phyloP scores from a whole-genome alignment of 768 basidiomycete species.

The Phaeotremella skinneri region DNA sequence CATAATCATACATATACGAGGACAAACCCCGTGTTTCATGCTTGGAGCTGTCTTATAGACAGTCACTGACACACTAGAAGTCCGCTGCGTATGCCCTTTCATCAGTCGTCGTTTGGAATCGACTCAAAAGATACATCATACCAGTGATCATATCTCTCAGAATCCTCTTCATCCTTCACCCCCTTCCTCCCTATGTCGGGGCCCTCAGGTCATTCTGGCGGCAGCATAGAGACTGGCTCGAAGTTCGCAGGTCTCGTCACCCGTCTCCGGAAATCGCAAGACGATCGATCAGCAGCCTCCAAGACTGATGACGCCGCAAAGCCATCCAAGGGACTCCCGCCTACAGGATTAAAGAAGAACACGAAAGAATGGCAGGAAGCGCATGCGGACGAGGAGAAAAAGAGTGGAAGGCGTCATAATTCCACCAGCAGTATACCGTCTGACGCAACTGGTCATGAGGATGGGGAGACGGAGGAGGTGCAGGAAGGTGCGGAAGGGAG shows the following conservation, averaged over 20 bases:
- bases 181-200: constrained; percentile 14
- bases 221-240: neutral
- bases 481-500: constrained; percentile 20
- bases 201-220: constrained; percentile 9
- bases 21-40: no score
- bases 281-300: constrained; percentile 1
- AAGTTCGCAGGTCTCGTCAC: constrained; percentile 13
- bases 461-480: constrained; percentile 13
- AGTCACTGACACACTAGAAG: no score
- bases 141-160: neutral
- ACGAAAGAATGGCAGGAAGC: constrained; percentile 37
- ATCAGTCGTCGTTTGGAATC: no score
- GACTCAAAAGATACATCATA: no score
- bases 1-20: no score
- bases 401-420: constrained; percentile 9
- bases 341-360: constrained; percentile 39
- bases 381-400: constrained; percentile 13
- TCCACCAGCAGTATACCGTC: constrained; percentile 32
- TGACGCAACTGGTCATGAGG: constrained; percentile 21
- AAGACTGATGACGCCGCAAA: constrained; percentile 6
- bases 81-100: no score
- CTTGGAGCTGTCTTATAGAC: no score
- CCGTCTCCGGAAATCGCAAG: neutral
- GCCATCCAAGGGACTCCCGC: constrained; percentile 29
- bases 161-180: constrained; percentile 1